Conservation (phyloP, 2,329 filamentous ascomycete species). For the Mariannaea elegans region DNA sequence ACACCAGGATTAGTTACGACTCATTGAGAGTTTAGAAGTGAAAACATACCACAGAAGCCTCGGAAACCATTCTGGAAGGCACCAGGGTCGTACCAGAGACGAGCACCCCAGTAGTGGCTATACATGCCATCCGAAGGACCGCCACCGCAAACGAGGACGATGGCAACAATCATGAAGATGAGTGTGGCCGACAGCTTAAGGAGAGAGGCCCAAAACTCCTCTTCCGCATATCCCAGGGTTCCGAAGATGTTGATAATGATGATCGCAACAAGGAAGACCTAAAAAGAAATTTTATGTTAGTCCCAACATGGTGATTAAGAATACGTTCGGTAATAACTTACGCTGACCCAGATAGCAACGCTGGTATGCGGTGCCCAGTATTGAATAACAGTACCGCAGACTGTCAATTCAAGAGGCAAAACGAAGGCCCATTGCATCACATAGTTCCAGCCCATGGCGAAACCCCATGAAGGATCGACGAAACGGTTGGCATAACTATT, state of each 20-base stretch:
- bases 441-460: conserved; percentile 59
- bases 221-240: conserved; percentile 63
- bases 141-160: conserved; percentile 68
- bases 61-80: conserved; percentile 78
- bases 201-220: conserved; percentile 67
- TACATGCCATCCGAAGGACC: conserved; percentile 61
- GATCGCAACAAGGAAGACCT: conserved; percentile 61
- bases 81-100: conserved; percentile 59
- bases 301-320: not conserved
- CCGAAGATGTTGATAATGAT: conserved; percentile 66
- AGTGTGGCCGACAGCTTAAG: conserved; percentile 67
- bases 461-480: conserved; percentile 61
- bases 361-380: conserved; percentile 58
- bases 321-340: conserved; percentile 3
- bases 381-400: conserved; percentile 57
- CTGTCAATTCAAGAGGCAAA: conserved; percentile 58
- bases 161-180: conserved; percentile 70
- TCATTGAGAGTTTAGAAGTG: rapidly evolving
- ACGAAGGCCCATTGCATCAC: conserved; percentile 57
- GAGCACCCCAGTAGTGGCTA: conserved; percentile 57
- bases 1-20: not conserved
- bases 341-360: conserved; percentile 62
- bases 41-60: conserved; percentile 74
- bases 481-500: conserved; percentile 61
- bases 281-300: not conserved